Base-by-base conservation (phyloP, 352 stramenopile species). In the Pythium insidiosum region DNA sequence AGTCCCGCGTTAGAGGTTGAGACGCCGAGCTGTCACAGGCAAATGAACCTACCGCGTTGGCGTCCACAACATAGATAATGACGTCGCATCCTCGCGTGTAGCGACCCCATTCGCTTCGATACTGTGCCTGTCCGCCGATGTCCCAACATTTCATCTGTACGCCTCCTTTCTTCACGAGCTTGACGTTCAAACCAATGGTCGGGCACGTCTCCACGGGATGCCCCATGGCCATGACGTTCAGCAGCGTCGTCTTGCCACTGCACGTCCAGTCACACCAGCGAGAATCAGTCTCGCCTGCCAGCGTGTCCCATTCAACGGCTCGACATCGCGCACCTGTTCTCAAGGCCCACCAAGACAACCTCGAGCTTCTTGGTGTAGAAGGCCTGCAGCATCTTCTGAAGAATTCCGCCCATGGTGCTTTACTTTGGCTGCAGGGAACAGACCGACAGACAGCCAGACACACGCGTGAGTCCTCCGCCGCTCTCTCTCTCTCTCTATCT, bases 61-160 rank as follows among this genome's bases (percentile, higher is more conserved):
- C 90, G 53, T 99, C 95, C 1, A 99, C 95, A 18, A 99, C 95
- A 83, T 97, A 99, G 59, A 99, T 94, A 65, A 99, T 98, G 47
- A 99, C 95, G 68, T 98, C 94, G 68, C 95, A 98, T 35, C 95
- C 95, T 47, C 95, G 93, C 49, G 89, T 96, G 67, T 98, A 98
- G 38, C 87, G 73, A 23, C 86, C 85, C 87, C 88, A 97, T 56
- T 96, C 87, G 46, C 74, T 91, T 51, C 95, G 87, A 53, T 98
- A 98, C 68, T 98, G 90, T 53, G 93, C 90, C 67, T 98, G 93
- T 9, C 95, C 95, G 33, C 94, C 95, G 47, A 99, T 98, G 75
- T 99, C 95, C 95, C 95, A 99, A 65, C 95, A 98, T 67, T 99
- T 99, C 94, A 99, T 98, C 62, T 98, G 94, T 53, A 92, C 80